Conservation (phyloP, 2,329 filamentous ascomycete species). For the Trichoderma hamatum region DNA sequence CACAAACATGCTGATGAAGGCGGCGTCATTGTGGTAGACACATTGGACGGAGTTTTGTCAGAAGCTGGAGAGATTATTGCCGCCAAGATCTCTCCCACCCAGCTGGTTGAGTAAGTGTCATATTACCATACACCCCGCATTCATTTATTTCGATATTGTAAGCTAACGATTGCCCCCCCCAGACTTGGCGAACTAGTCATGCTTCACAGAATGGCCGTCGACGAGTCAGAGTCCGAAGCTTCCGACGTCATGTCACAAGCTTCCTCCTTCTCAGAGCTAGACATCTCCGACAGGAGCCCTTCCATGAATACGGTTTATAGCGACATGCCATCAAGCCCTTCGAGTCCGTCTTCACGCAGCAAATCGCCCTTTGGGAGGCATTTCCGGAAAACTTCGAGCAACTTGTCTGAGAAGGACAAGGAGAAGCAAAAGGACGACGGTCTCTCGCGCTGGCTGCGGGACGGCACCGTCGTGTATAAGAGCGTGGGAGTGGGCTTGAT, state of each 20-base stretch:
- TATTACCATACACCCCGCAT: neutral
- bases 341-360: constrained; percentile 37
- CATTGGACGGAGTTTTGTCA: constrained; percentile 74
- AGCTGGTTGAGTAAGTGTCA: constrained; percentile 73
- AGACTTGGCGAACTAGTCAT: constrained; percentile 77
- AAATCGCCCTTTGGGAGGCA: constrained; percentile 41
- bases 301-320: constrained; percentile 49
- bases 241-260: constrained; percentile 38
- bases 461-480: constrained; percentile 70
- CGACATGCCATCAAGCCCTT: constrained; percentile 38
- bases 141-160: neutral
- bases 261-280: constrained; percentile 40
- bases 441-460: constrained; percentile 58
- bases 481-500: constrained; percentile 68
- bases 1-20: constrained; percentile 69
- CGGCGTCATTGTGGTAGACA: constrained; percentile 72
- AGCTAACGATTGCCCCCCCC: neutral
- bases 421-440: constrained; percentile 53
- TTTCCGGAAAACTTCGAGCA: constrained; percentile 39
- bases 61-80: constrained; percentile 88
- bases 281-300: constrained; percentile 39
- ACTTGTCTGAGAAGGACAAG: constrained; percentile 31
- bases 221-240: constrained; percentile 44
- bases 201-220: constrained; percentile 52
- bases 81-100: constrained; percentile 69